Evolutionary conservation across 163 green algal genomes (phyloP), one percentile per base, ranked within the genome.

Genomic region (Dunaliella salina): DNA sequence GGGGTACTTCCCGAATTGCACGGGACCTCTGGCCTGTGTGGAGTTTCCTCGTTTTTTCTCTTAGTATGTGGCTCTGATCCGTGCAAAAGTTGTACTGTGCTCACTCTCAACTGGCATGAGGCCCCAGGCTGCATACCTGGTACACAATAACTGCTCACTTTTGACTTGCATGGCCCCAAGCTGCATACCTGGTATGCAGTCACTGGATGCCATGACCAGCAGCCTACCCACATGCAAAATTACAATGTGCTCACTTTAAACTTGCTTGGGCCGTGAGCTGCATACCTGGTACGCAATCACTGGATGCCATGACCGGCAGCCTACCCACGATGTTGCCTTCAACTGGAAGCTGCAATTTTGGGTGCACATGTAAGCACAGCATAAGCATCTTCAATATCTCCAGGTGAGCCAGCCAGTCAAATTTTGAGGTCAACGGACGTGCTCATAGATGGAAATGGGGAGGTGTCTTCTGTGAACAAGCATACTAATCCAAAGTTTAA

Each of bases 221-320:
- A 71, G 30, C 45, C 81, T 45, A 8, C 81, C 81, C 12, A 79
- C 46, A 15, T n/a, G n/a, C n/a, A n/a, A n/a, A n/a, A n/a, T n/a
- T n/a, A n/a, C n/a, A n/a, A n/a, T n/a, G n/a, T 84, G 45, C n/a
- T n/a, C n/a, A n/a, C n/a, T n/a, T n/a, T n/a, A n/a, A n/a, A n/a
- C n/a, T n/a, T n/a, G n/a, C n/a, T n/a, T n/a, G n/a, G n/a, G n/a
- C n/a, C n/a, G n/a, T n/a, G n/a, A n/a, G n/a, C n/a, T n/a, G n/a
- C n/a, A 72, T 30, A 79, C 81, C 46, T 79, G 81, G 81, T 26
- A 84, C 24, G 29, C 81, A 84, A 46, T 84, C 32, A 46, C 81
- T 84, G 45, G 46, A 78, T 25, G 81, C 81, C 81, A 84, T 84
- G 81, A 85, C 81, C 57, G 81, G n/a, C 29, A 72, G 20, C 45